Percentiles rank a stretch among this genome's conserved stretches.
phyloP scores from a whole-genome alignment of 257 asterid genomes.

The Capsicum rhomboideum region DNA sequence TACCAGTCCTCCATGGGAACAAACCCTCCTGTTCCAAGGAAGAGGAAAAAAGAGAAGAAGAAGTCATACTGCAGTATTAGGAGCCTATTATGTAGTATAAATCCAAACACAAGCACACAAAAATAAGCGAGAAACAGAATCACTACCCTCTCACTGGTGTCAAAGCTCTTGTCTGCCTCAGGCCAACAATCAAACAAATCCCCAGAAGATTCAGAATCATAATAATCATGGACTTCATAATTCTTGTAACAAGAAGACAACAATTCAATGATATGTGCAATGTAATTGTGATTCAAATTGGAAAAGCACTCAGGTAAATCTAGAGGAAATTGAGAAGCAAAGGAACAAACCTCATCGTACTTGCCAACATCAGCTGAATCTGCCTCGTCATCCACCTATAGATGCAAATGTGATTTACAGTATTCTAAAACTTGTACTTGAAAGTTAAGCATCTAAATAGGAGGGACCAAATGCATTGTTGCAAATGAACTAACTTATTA shows the following conservation, averaged over 20 bases:
- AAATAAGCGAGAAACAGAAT: not conserved
- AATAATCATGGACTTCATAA: not conserved
- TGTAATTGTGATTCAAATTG: not conserved
- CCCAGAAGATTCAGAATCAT: constrained; percentile 15
- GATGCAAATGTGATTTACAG: not conserved
- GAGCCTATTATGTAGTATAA: not conserved
- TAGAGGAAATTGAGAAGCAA: not conserved
- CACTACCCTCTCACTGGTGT: constrained; percentile 5
- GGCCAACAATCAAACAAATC: constrained; percentile 10
- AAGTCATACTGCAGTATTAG: not conserved
- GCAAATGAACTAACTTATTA: not conserved
- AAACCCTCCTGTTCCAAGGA: not conserved
- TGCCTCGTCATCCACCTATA: constrained; percentile 30
- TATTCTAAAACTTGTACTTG: not conserved
- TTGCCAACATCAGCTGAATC: constrained; percentile 37
- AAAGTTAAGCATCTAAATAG: not conserved
- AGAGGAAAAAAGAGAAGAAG: not conserved
- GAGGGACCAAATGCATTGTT: not conserved
- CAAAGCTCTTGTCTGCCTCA: constrained; percentile 10
- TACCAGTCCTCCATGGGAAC: not conserved
- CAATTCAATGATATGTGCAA: not conserved
- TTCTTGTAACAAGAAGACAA: constrained; percentile 16
- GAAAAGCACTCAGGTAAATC: not conserved
- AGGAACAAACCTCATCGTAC: constrained; percentile 32
- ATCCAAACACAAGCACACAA: not conserved